Conservation (phyloP, 768 basidiomycete species). For the Auricularia heimuer region DNA sequence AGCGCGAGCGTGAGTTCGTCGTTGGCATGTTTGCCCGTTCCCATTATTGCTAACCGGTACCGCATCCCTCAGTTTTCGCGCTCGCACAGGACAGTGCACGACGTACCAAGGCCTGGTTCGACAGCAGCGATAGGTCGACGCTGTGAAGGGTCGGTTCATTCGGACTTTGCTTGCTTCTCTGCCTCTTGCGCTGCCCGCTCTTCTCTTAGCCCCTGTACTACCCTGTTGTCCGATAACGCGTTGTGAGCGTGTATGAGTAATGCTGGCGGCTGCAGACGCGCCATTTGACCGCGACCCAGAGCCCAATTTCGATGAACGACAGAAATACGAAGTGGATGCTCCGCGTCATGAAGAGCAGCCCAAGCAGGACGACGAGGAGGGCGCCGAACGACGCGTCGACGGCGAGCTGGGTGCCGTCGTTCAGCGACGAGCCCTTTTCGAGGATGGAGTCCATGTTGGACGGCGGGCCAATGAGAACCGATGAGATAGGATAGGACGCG, state of each 20-base stretch:
- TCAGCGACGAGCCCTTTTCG: constrained; percentile 65
- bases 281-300: constrained; percentile 83
- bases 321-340: constrained; percentile 61
- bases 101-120: constrained; percentile 76
- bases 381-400: constrained; percentile 51
- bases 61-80: constrained; percentile 55
- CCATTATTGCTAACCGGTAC: neutral
- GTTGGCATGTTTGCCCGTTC: constrained; percentile 3
- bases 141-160: constrained; percentile 23
- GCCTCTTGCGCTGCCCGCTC: constrained; percentile 16
- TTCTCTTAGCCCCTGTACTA: constrained; percentile 51
- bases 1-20: constrained; percentile 67
- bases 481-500: neutral
- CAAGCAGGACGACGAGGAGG: constrained; percentile 50
- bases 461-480: neutral
- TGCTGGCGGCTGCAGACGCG: constrained; percentile 21
- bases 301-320: constrained; percentile 50
- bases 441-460: constrained; percentile 30
- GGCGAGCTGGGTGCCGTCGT: constrained; percentile 55
- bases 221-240: constrained; percentile 31
- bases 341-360: constrained; percentile 52
- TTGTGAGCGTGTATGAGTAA: neutral
- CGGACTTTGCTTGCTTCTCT: constrained; percentile 22
- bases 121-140: constrained; percentile 43
- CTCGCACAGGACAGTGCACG: constrained; percentile 77